Evolutionary conservation across 345 rosid genomes (phyloP), one percentile per base, ranked within the genome.

Genomic region (Populus ilicifolia): DNA sequence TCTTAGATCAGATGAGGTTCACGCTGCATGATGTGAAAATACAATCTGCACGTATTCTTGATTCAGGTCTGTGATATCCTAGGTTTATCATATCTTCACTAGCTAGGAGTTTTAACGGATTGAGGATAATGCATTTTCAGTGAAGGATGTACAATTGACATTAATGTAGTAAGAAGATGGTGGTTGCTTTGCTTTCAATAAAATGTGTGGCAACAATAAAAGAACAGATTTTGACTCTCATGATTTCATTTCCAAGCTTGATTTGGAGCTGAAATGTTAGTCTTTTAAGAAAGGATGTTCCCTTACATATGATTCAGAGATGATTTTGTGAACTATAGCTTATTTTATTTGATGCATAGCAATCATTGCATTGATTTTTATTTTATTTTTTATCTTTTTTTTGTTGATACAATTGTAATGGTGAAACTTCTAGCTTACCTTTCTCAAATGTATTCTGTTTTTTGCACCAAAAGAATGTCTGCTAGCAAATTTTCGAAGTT

Each of bases 1-100:
- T 78, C 86, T 93, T 90, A 29, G 93, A 93, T 83, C 98, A 93
- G 80, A 88, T 89, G 92, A 80, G 79, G 87, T 13, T 72, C 89
- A 48, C 70, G 88, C 77, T 72, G 87, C 72, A 12, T 76, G 78
- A 78, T 68, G 84, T 66, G 62, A 44, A 72, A 67, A 41, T 67
- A n/a, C 18, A 48, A 23, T 17, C 18, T 50, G 27, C 67, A 35
- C n/a, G 29, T 14, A 41, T 56, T 39, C 1, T 62, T 41, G 33
- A 36, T 59, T 68, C 39, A 8, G 4, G 39, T 29, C 35, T 44
- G 21, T 20, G 20, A 21, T 35, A 48, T 18, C 36, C 11, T 68
- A 30, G 33, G 33, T 77, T 20, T 66, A 65, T 27, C n/a, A 46
- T 54, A n/a, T 44, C 54, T 72, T 41, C 5, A 6, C 44, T 35